phyloP scores from a whole-genome alignment of 2,329 filamentous ascomycete species.

The Zasmidium cellare region DNA sequence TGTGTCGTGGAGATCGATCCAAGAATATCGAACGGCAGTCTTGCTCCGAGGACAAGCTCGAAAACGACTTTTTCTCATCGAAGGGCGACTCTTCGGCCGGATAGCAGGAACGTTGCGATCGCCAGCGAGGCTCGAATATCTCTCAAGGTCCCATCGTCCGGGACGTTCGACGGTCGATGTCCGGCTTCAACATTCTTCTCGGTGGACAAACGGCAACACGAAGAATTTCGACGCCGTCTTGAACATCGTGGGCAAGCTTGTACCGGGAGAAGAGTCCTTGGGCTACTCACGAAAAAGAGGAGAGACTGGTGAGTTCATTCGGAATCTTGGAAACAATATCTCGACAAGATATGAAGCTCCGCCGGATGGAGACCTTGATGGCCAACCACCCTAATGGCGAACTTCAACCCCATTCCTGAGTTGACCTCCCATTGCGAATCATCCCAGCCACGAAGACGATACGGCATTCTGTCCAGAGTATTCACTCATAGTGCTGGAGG shows the following conservation, averaged over 20 bases:
- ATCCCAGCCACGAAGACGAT: not conserved
- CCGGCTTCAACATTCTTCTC: not conserved
- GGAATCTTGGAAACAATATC: not conserved
- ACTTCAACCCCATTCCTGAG: not conserved
- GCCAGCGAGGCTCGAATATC: not conserved
- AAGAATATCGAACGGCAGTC: no score
- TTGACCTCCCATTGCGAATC: not conserved
- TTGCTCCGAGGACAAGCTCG: no score
- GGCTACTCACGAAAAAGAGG: no score
- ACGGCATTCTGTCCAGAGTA: no score
- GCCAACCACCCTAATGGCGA: not conserved
- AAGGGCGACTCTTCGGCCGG: not conserved
- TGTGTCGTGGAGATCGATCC: not conserved
- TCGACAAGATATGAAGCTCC: not conserved
- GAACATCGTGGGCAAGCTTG: not conserved
- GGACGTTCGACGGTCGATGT: not conserved
- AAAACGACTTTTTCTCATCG: no score
- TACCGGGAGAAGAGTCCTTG: not conserved
- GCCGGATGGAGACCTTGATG: not conserved
- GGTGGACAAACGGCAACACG: not conserved
- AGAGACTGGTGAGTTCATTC: no score
- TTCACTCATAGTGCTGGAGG: no score
- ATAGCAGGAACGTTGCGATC: not conserved
- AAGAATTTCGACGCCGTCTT: not conserved
- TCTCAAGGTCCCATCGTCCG: not conserved